Percentiles rank a stretch among this genome's conserved stretches.
Evolutionary conservation across 2,329 filamentous ascomycete species (phyloP).

Genomic region (Ciborinia camelliae): DNA sequence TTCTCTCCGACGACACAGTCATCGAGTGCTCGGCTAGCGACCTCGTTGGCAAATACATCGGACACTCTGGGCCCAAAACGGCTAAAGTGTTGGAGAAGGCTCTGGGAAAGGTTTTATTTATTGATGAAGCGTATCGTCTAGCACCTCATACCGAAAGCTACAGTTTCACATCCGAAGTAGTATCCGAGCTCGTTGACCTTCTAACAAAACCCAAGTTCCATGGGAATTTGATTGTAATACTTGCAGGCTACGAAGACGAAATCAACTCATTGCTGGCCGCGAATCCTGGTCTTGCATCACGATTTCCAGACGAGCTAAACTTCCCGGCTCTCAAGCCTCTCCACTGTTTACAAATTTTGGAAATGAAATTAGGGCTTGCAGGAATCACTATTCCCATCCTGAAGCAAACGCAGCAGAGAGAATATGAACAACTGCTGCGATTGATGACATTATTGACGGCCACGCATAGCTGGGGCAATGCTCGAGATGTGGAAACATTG

Average conservation of each 20-base stretch:
- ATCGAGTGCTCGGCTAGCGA: constrained; percentile 64
- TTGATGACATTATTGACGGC: constrained; percentile 14
- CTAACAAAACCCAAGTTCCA: constrained; percentile 45
- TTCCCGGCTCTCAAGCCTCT: constrained; percentile 20
- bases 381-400: constrained; percentile 19
- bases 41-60: constrained; percentile 62
- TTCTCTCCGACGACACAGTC: constrained; percentile 57
- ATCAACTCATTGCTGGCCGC: constrained; percentile 49
- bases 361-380: constrained; percentile 12
- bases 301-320: constrained; percentile 47
- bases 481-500: constrained; percentile 28
- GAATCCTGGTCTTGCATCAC: constrained; percentile 51
- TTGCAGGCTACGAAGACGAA: constrained; percentile 53
- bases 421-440: neutral
- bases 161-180: constrained; percentile 66
- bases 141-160: constrained; percentile 51
- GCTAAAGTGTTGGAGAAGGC: constrained; percentile 7
- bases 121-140: constrained; percentile 16
- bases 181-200: constrained; percentile 64
- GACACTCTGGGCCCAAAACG: constrained; percentile 52
- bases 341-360: constrained; percentile 23
- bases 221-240: constrained; percentile 49
- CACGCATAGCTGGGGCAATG: constrained; percentile 27
- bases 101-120: constrained; percentile 12
- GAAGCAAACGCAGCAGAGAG: neutral